phyloP scores from a whole-genome alignment of 73 alveolate genomes.

The Durusdinium trenchii region DNA sequence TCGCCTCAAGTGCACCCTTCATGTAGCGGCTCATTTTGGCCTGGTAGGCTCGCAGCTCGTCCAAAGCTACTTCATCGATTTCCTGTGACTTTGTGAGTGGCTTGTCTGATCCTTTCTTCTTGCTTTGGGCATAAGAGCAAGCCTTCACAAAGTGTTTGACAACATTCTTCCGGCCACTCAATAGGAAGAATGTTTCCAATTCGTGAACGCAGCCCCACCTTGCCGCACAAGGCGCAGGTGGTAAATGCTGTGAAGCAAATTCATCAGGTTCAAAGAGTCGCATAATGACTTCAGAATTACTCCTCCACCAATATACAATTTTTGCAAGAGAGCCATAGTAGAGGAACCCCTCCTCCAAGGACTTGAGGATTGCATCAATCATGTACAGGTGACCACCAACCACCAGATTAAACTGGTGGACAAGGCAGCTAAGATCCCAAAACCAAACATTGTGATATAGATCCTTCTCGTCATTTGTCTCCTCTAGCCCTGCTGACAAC shows the following conservation, averaged over 20 bases:
- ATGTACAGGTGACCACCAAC: background rate
- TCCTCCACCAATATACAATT: background rate
- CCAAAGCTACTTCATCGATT: background rate
- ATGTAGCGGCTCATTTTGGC: background rate
- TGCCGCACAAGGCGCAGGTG: background rate
- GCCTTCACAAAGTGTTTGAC: background rate
- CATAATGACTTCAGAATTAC: background rate
- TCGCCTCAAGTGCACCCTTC: background rate
- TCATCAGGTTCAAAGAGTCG: background rate
- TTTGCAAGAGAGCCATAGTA: background rate
- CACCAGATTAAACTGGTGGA: background rate
- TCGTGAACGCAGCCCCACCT: conserved; percentile 25
- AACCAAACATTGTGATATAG: background rate
- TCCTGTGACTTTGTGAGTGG: background rate
- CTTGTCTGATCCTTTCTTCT: background rate
- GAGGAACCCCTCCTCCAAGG: background rate
- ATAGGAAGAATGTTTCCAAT: background rate
- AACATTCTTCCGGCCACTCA: background rate
- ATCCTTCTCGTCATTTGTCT: no score
- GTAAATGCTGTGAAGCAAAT: background rate
- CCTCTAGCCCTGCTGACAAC: no score
- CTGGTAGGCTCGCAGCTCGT: background rate
- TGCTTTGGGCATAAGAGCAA: background rate
- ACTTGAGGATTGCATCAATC: background rate
- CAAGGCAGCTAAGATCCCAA: background rate